Percentiles rank a stretch among this genome's conserved stretches.
These are phyloP conservation scores for Aspergillus melleus DNA, from an alignment of 2,329 filamentous ascomycete genomes.

Conservation along the genomic window DNA sequence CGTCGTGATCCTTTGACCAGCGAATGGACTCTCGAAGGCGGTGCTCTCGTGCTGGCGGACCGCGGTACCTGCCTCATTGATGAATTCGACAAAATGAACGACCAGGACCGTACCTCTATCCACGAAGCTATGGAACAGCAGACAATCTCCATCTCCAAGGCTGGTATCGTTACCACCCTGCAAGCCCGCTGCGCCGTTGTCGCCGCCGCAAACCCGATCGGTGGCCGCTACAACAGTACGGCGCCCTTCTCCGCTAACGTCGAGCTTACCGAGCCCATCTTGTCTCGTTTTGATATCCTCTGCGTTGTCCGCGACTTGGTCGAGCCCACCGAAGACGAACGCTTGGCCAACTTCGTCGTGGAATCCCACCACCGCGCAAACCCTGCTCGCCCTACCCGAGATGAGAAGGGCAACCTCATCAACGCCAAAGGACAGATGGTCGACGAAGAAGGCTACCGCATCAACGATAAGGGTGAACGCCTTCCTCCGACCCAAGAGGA, in stretches of 20 bases:
- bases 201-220: slow-evolving; percentile 93
- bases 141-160: slow-evolving; percentile 98
- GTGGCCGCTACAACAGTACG: slow-evolving; percentile 93
- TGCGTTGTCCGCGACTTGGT: slow-evolving; percentile 96
- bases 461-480: slow-evolving; percentile 46
- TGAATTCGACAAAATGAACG: slow-evolving; percentile 99
- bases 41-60: slow-evolving; percentile 91
- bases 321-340: slow-evolving; percentile 87
- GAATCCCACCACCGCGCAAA: slow-evolving; percentile 91
- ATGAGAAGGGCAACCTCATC: slow-evolving; percentile 45
- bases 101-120: slow-evolving; percentile 95
- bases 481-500: slow-evolving; percentile 48
- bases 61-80: slow-evolving; percentile 95
- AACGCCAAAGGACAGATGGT: slow-evolving; percentile 54
- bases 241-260: slow-evolving; percentile 96
- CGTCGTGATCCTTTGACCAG: slow-evolving; percentile 91
- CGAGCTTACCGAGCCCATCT: slow-evolving; percentile 91
- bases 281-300: slow-evolving; percentile 97
- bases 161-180: slow-evolving; percentile 94
- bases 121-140: slow-evolving; percentile 99
- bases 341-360: slow-evolving; percentile 90
- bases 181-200: slow-evolving; percentile 96
- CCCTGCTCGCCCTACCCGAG: slow-evolving; percentile 56
- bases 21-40: slow-evolving; percentile 97
- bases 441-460: slow-evolving; percentile 59